These are phyloP conservation scores for Rhodotorula sp. DNA, from an alignment of 1,284 basidiomycete genomes.

Conservation along the genomic window DNA sequence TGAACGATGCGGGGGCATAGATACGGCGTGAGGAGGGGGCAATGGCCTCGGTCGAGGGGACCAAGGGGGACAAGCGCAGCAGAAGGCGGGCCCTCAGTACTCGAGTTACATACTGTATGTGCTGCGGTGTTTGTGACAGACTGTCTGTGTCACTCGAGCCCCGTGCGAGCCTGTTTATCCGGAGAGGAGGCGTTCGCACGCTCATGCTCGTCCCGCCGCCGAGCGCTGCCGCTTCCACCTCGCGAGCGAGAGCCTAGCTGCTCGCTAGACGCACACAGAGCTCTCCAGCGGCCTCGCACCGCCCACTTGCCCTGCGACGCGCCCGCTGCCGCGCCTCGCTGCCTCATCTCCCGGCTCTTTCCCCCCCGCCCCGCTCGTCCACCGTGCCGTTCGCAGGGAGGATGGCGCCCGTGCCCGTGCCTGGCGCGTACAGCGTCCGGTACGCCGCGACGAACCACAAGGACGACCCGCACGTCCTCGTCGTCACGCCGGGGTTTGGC, in stretches of 20 bases:
- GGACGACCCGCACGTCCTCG: slow-evolving; percentile 11
- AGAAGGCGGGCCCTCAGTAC: no score
- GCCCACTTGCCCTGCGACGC: neutral
- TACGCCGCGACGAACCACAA: neutral
- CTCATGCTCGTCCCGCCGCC: neutral
- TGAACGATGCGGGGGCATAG: slow-evolving; percentile 14
- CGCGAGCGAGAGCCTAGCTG: neutral
- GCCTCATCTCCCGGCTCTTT: neutral
- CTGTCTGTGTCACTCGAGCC: no score
- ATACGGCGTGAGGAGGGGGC: no score
- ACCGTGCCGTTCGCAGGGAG: neutral
- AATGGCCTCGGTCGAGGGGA: neutral
- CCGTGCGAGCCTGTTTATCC: no score
- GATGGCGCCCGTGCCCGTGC: neutral
- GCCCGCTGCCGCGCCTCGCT: neutral
- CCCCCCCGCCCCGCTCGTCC: neutral
- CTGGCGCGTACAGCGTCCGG: slow-evolving; percentile 6
- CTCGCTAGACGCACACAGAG: neutral
- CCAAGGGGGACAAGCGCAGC: no score
- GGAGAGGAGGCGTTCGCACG: no score
- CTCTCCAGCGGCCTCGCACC: neutral
- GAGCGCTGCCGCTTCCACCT: neutral
- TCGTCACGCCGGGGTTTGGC: slow-evolving; percentile 11
- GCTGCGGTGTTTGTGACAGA: no score
- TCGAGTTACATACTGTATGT: no score